These are phyloP conservation scores for Lichtheimia corymbifera DNA, from an alignment of 371 early-diverging fungal species.

Conservation along the genomic window DNA sequence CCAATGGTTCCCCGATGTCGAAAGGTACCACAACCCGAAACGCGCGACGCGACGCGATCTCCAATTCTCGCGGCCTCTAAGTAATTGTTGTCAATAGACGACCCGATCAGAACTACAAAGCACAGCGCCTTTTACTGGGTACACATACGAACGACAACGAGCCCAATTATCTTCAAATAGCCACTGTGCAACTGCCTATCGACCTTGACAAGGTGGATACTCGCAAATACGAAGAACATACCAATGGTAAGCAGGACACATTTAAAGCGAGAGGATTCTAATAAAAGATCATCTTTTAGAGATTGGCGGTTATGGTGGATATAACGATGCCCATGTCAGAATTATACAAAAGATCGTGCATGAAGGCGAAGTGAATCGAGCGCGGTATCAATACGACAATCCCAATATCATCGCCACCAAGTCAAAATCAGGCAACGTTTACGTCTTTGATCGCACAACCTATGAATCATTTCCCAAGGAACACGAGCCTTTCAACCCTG, in stretches of 20 bases:
- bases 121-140: conserved; percentile 85
- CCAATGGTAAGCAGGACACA: conserved; percentile 55
- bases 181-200: conserved; percentile 84
- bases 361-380: conserved; percentile 95
- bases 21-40: conserved; percentile 53
- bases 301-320: conserved; percentile 72
- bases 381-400: conserved; percentile 93
- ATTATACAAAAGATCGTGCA: conserved; percentile 89
- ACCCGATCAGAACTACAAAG: conserved; percentile 19
- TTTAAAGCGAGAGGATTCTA: neutral
- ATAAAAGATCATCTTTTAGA: conserved; percentile 38
- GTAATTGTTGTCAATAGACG: conserved; percentile 7
- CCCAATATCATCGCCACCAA: conserved; percentile 95
- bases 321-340: conserved; percentile 71
- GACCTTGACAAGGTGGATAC: conserved; percentile 65
- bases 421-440: conserved; percentile 87
- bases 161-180: conserved; percentile 92
- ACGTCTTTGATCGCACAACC: conserved; percentile 94
- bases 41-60: neutral
- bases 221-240: conserved; percentile 66
- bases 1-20: conserved; percentile 97
- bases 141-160: conserved; percentile 97
- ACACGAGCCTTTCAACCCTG: conserved; percentile 77
- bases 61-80: neutral
- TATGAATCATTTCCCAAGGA: conserved; percentile 75